phyloP scores from a whole-genome alignment of 140 eudicot genomes.

The Eryngium alpinum region DNA sequence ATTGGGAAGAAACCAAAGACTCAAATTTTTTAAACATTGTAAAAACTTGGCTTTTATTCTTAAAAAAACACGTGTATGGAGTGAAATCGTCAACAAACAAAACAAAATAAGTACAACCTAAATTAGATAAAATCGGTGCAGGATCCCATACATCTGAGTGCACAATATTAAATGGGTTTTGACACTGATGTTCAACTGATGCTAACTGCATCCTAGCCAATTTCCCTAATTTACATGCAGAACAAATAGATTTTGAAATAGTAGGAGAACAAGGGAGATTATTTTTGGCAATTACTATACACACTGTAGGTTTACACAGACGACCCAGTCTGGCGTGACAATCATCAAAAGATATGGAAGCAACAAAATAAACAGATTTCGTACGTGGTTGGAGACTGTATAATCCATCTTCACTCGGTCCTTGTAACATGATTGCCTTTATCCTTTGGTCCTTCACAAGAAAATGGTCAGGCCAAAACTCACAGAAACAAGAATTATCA shows the following conservation, averaged over 20 bases:
- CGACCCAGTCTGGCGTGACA: background rate
- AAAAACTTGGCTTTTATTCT: slow-evolving; percentile 11
- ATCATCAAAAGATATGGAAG: background rate
- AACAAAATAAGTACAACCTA: slow-evolving; percentile 14
- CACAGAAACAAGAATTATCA: background rate
- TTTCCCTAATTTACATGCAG: background rate
- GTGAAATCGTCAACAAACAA: slow-evolving; percentile 14
- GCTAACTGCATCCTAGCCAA: background rate
- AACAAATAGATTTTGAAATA: background rate
- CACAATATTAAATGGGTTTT: background rate
- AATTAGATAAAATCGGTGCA: background rate
- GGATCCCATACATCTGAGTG: slow-evolving; percentile 21
- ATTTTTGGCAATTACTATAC: background rate
- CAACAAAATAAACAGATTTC: background rate
- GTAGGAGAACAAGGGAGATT: background rate
- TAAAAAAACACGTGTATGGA: slow-evolving; percentile 3
- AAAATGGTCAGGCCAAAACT: background rate
- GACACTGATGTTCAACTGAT: background rate
- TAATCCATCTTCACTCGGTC: background rate
- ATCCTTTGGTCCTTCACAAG: background rate
- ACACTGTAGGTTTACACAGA: background rate
- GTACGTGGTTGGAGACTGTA: background rate
- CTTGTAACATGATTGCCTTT: background rate
- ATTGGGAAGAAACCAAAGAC: background rate
- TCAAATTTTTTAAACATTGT: background rate